A percentile compares a stretch with the other conserved stretches of the same genome.
These are phyloP conservation scores for Lactarius sp. DNA, from an alignment of 768 basidiomycete species.

Conservation along the genomic window DNA sequence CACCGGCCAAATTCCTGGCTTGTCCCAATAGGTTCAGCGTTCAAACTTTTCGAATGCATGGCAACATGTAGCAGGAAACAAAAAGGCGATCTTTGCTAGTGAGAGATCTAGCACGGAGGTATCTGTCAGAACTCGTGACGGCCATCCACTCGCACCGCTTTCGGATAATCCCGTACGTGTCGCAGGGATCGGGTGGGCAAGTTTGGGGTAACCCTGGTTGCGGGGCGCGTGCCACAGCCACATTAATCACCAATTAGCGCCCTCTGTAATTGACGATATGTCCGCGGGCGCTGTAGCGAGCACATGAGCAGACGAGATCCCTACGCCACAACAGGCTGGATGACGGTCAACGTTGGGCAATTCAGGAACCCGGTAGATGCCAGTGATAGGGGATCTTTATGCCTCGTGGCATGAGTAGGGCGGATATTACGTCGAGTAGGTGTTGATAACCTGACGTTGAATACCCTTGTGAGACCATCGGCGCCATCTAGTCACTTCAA, in stretches of 20 bases:
- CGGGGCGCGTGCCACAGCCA: too few relatives aligned
- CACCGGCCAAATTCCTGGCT: background rate
- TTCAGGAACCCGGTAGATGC: background rate
- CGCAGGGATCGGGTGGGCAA: too few relatives aligned
- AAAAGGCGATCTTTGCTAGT: background rate
- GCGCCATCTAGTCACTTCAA: background rate
- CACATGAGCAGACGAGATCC: background rate
- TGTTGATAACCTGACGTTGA: background rate
- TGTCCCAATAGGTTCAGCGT: background rate
- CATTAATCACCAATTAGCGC: too few relatives aligned
- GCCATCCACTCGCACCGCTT: background rate
- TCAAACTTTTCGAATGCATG: background rate
- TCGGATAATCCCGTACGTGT: background rate
- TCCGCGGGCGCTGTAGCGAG: background rate
- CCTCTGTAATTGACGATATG: background rate
- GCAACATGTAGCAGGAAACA: background rate
- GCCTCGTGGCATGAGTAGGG: background rate
- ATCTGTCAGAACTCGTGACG: background rate
- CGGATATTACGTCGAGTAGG: conserved; percentile 8
- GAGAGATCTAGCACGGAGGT: background rate
- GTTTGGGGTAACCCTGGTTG: too few relatives aligned
- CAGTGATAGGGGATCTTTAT: background rate
- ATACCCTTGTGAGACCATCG: background rate
- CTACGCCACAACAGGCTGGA: background rate
- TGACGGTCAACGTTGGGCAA: background rate